Evolutionary conservation across 2,329 filamentous ascomycete species (phyloP).

Genomic region (Boeremia exigua): DNA sequence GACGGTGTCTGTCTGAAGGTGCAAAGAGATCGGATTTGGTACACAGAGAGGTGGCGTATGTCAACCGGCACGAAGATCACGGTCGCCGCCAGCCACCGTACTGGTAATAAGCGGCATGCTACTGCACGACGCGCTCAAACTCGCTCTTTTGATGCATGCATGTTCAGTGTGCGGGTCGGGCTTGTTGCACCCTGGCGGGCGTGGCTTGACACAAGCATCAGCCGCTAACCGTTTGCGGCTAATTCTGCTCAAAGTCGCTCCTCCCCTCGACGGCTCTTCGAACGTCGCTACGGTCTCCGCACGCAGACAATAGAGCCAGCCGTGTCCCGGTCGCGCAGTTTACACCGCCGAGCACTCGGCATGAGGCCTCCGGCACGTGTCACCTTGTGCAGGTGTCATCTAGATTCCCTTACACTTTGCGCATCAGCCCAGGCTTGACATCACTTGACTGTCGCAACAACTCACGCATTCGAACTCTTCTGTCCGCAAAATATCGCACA

Average conservation of each 20-base stretch:
- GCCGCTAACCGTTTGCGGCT: constrained; percentile 28
- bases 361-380: constrained; percentile 13
- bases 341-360: constrained; percentile 15
- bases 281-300: constrained; percentile 16
- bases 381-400: background rate
- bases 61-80: constrained; percentile 4
- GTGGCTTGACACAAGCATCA: constrained; percentile 26
- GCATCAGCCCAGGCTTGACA: constrained; percentile 41
- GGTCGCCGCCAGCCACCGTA: constrained; percentile 19
- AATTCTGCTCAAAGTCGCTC: constrained; percentile 41
- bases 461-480: constrained; percentile 34
- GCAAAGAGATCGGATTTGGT: background rate
- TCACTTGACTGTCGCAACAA: constrained; percentile 43
- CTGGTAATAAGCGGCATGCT: constrained; percentile 19
- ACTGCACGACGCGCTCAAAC: constrained; percentile 16
- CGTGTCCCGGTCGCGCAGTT: constrained; percentile 5
- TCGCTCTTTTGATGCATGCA: constrained; percentile 18
- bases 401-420: constrained; percentile 31
- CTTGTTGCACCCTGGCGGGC: constrained; percentile 12
- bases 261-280: constrained; percentile 21
- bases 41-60: constrained; percentile 6
- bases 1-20: constrained; percentile 4
- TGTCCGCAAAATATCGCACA: constrained; percentile 21
- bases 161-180: constrained; percentile 15
- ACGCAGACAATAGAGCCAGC: constrained; percentile 15